A percentile compares a stretch with the other conserved stretches of the same genome.
These are phyloP conservation scores for Moniliophthora roreri DNA, from an alignment of 1,284 basidiomycete species.

Conservation along the genomic window DNA sequence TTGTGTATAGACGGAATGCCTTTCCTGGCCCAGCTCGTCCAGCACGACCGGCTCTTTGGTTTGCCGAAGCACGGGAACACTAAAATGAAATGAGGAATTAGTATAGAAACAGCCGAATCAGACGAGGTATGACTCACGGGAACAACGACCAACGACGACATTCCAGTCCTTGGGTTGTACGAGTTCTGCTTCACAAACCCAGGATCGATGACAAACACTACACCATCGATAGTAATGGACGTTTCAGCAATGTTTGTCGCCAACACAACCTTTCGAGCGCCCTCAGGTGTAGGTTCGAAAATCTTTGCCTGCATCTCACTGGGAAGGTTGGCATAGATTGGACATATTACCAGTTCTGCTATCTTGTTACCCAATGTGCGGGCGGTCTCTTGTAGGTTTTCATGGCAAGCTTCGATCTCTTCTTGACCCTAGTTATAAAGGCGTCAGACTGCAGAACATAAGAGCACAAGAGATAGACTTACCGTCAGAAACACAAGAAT, in stretches of 20 bases:
- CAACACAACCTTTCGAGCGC: conserved; percentile 94
- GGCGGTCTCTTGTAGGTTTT: conserved; percentile 94
- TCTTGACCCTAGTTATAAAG: conserved; percentile 79
- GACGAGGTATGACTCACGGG: conserved; percentile 58
- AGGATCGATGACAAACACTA: conserved; percentile 97
- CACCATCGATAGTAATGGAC: conserved; percentile 96
- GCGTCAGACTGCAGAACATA: background rate
- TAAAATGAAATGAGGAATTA: conserved; percentile 28
- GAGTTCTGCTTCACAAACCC: conserved; percentile 98
- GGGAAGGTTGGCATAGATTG: conserved; percentile 97
- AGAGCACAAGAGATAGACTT: conserved; percentile 24
- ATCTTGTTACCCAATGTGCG: conserved; percentile 96
- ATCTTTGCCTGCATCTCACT: conserved; percentile 99
- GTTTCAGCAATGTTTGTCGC: conserved; percentile 99
- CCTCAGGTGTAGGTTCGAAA: conserved; percentile 97
- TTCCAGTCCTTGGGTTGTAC: conserved; percentile 94
- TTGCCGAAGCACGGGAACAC: conserved; percentile 96
- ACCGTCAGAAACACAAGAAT: conserved; percentile 97
- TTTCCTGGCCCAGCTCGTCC: conserved; percentile 99
- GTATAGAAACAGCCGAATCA: conserved; percentile 6
- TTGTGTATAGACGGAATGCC: conserved; percentile 95
- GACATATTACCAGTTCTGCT: conserved; percentile 91
- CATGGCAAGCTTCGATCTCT: conserved; percentile 96
- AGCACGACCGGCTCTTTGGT: conserved; percentile 95
- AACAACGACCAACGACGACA: conserved; percentile 93